Evolutionary conservation across 441 rosid genomes (phyloP).

Genomic region (Dalechampia spathulata): DNA sequence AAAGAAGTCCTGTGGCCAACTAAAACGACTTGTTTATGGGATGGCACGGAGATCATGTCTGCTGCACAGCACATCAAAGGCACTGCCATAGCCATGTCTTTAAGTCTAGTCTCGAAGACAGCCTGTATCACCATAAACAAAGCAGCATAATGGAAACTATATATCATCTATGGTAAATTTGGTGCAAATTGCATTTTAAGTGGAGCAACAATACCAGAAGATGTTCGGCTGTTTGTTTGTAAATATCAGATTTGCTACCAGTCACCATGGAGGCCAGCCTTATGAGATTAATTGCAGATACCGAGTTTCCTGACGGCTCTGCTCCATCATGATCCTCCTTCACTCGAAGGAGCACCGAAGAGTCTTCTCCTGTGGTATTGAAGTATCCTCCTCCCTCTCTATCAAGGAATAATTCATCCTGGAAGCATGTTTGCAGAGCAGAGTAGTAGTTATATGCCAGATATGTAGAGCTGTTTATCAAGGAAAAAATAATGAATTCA

Average conservation of each 20-base stretch:
- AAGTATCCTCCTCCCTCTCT: slow-evolving; percentile 88
- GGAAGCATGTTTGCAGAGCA: slow-evolving; percentile 13
- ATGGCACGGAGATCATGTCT: slow-evolving; percentile 54
- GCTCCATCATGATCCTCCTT: slow-evolving; percentile 98
- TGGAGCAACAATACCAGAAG: slow-evolving; percentile 43
- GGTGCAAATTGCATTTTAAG: background rate
- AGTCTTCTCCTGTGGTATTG: slow-evolving; percentile 81
- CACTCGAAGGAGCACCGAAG: slow-evolving; percentile 83
- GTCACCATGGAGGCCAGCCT: slow-evolving; percentile 68
- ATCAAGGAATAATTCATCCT: slow-evolving; percentile 90
- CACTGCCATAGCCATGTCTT: slow-evolving; percentile 76
- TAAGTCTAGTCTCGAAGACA: slow-evolving; percentile 65
- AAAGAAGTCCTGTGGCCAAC: slow-evolving; percentile 47
- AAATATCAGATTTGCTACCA: slow-evolving; percentile 44
- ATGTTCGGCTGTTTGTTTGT: slow-evolving; percentile 64
- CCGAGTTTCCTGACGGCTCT: slow-evolving; percentile 95
- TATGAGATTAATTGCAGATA: slow-evolving; percentile 73
- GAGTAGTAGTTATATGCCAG: background rate
- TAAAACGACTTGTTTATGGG: slow-evolving; percentile 58
- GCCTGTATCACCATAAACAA: slow-evolving; percentile 34
- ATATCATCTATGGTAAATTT: background rate
- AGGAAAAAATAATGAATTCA: background rate
- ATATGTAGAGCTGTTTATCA: background rate
- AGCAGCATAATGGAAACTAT: background rate
- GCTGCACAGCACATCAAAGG: slow-evolving; percentile 92